Base-by-base conservation (phyloP, 768 basidiomycete species). In the Tephrocybe sp. region DNA sequence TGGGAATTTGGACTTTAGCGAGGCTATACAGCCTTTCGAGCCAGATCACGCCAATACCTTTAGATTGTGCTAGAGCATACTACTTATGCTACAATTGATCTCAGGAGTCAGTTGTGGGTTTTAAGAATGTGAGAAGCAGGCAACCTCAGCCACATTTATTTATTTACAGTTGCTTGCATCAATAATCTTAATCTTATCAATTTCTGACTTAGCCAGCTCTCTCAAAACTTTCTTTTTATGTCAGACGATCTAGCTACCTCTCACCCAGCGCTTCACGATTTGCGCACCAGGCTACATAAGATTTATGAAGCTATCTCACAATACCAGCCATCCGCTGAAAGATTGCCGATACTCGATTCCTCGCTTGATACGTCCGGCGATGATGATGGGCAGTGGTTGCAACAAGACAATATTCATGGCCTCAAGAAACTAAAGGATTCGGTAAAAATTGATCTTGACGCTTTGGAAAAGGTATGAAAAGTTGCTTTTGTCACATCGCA, bases 261-360 rank as follows among this genome's bases (percentile, higher is more conserved):
- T 17, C 72, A 74, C 52, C 63, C 64, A 12, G 67, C 69, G 9
- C 65, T 76, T 12, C 66, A 67, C 20, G 32, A 48, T 11, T 57
- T 72, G 12, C 64, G 64, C 23, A 26, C 41, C 19, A 60, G 56
- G 40, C 59, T 76, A 4, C 60, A 61, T 35, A 52, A 62, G 11
- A 76, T 75, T 10, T 58, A 74, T 54, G 61, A 68, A 5, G 60
- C 68, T 4, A 69, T 75, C 5, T 61, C 68, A 13, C 62, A 64
- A 23, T 76, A 73, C 49, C 68, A 68, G n/a, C 74, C 74, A 4
- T 64, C 67, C 13, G 65, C 62, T 6, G 52, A 63, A 19, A 60
- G 62, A 47, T 74, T 72, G 4, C 76, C 76, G 17, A 74, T 79
- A 46, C 66, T 78, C 16, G 76, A 79, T 53, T 75, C 76, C 13